Evolutionary conservation across 345 rosid genomes (phyloP).

Genomic region (Kandelia obovata): DNA sequence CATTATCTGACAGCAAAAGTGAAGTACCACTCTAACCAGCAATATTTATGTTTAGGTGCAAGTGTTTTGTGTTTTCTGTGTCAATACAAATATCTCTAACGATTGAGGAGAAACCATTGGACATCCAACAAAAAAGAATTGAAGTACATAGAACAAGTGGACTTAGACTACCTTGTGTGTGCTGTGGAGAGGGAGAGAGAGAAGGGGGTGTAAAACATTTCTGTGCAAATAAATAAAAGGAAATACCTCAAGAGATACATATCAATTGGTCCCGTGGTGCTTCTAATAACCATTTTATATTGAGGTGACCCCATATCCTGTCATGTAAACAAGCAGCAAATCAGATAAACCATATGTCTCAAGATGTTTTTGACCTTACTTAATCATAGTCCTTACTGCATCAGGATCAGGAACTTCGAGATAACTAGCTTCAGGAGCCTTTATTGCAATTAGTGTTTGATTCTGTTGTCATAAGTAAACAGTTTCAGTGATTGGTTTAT

Average conservation of each 20-base stretch:
- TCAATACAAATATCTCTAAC: too few species aligned
- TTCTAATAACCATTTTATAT: conserved; percentile 61
- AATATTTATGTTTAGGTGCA: neutral
- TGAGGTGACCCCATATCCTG: conserved; percentile 52
- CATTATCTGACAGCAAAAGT: conserved; percentile 2
- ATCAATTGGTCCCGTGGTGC: conserved; percentile 63
- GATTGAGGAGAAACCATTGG: too few species aligned
- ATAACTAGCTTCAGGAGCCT: conserved; percentile 68
- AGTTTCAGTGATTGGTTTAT: neutral
- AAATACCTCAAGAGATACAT: conserved; percentile 59
- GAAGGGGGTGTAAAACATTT: neutral
- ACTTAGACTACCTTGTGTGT: neutral
- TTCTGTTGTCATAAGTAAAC: conserved; percentile 35
- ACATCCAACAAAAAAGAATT: too few species aligned
- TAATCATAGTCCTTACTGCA: conserved; percentile 37
- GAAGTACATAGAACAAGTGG: too few species aligned
- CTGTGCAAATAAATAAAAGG: neutral
- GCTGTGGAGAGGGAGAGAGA: neutral
- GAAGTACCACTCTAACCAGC: neutral
- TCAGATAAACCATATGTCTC: conserved; percentile 1
- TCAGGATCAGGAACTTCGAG: conserved; percentile 78
- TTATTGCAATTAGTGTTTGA: conserved; percentile 54
- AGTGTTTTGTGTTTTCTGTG: neutral
- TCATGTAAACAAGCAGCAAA: conserved; percentile 9
- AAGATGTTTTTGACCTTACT: conserved; percentile 3